A percentile compares a stretch with the other conserved stretches of the same genome.
Evolutionary conservation across 192 early-diverging fungal genomes (phyloP).

Genomic region (Umbelopsis ramanniana): DNA sequence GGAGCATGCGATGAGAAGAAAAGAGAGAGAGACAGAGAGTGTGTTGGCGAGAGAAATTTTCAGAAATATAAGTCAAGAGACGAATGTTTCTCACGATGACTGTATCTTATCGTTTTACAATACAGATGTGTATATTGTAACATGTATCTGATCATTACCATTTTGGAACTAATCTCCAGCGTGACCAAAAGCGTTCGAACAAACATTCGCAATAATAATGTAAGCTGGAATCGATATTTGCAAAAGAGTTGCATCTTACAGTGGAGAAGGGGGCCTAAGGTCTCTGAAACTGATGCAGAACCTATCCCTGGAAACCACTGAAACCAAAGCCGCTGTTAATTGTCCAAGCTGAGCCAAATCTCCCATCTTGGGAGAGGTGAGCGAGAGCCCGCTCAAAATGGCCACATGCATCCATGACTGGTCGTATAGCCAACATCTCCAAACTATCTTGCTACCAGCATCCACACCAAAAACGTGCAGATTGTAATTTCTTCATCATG

Average conservation of each 20-base stretch:
- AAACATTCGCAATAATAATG: background rate
- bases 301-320: too few relatives aligned
- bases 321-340: too few relatives aligned
- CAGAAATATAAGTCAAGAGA: background rate
- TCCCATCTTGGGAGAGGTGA: too few relatives aligned
- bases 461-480: background rate
- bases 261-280: too few relatives aligned
- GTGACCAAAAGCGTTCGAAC: background rate
- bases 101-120: slow-evolving; percentile 16
- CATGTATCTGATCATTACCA: slow-evolving; percentile 20
- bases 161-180: slow-evolving; percentile 11
- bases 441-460: too few relatives aligned
- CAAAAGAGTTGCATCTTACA: too few relatives aligned
- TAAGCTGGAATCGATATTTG: background rate
- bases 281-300: too few relatives aligned
- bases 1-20: background rate
- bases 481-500: background rate
- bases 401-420: too few relatives aligned
- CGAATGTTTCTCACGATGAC: slow-evolving; percentile 16
- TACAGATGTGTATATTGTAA: slow-evolving; percentile 17
- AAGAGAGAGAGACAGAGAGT: background rate
- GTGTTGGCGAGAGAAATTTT: background rate
- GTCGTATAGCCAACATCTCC: too few relatives aligned
- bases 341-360: too few relatives aligned
- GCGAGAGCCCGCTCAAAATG: too few relatives aligned